These are phyloP conservation scores for Coniophora puteana DNA, from an alignment of 1,284 basidiomycete genomes.

Conservation along the genomic window DNA sequence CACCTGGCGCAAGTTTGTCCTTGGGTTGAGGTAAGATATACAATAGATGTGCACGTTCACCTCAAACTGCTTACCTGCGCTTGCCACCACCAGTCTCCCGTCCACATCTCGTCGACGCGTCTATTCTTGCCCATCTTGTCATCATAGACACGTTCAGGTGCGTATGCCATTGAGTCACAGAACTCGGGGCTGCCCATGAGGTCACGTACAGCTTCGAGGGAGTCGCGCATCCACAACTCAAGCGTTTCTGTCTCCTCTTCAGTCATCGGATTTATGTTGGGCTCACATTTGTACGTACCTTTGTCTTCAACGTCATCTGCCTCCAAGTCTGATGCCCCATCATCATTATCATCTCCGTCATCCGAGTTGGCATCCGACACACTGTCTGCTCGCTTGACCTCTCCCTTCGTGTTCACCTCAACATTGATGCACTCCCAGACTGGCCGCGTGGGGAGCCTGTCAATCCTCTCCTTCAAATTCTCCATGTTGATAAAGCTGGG, in stretches of 20 bases:
- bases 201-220: slow-evolving; percentile 24
- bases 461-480: slow-evolving; percentile 15
- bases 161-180: slow-evolving; percentile 11
- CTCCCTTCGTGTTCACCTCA: slow-evolving; percentile 14
- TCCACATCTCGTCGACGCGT: slow-evolving; percentile 20
- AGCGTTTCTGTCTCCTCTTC: slow-evolving; percentile 21
- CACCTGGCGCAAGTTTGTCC: slow-evolving; percentile 22
- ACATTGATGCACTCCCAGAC: slow-evolving; percentile 18
- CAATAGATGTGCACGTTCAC: background rate
- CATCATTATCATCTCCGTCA: background rate
- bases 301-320: no score
- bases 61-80: slow-evolving; percentile 16
- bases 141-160: slow-evolving; percentile 12
- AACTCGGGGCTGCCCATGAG: slow-evolving; percentile 22
- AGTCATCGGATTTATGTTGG: no score
- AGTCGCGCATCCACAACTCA: slow-evolving; percentile 26
- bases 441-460: slow-evolving; percentile 14
- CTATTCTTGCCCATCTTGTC: slow-evolving; percentile 8
- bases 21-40: slow-evolving; percentile 6
- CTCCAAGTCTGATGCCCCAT: no score
- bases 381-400: slow-evolving; percentile 13
- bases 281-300: no score
- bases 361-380: no score
- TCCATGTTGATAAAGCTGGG: slow-evolving; percentile 15
- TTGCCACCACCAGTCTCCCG: slow-evolving; percentile 25